Conservation (phyloP, 73 alveolate species). For the Symbiodinium pilosum region DNA sequence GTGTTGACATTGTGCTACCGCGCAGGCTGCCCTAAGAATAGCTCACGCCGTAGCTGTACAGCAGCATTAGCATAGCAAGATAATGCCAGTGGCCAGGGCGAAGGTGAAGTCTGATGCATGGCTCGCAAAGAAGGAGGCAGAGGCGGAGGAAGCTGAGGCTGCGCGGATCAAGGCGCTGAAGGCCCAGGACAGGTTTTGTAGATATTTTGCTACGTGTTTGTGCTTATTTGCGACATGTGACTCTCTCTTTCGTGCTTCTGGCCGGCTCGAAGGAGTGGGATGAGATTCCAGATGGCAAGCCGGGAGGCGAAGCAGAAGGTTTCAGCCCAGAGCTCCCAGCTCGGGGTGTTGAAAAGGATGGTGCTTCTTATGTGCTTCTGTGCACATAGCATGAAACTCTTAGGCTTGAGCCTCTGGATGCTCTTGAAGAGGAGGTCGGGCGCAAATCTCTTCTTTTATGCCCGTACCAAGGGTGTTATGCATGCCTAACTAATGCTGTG, state of each 20-base stretch:
- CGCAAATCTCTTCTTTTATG: neutral
- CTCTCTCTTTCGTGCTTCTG: no score
- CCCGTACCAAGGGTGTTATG: neutral
- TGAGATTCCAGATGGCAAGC: conserved; percentile 57
- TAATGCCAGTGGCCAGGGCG: conserved; percentile 24
- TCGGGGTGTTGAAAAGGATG: neutral
- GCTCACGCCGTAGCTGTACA: neutral
- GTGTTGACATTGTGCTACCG: no score
- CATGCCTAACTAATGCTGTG: neutral
- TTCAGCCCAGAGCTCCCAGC: conserved; percentile 59
- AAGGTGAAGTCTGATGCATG: conserved; percentile 90
- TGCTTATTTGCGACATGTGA: no score
- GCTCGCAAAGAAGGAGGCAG: conserved; percentile 67
- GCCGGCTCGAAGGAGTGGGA: conserved; percentile 67
- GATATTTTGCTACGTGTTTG: no score
- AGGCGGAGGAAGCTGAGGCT: conserved; percentile 89
- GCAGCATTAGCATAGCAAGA: neutral
- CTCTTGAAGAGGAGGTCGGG: conserved; percentile 61
- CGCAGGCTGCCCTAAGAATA: neutral
- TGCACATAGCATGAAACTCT: neutral
- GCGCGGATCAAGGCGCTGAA: conserved; percentile 74
- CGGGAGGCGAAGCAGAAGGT: conserved; percentile 52
- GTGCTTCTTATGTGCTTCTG: no score
- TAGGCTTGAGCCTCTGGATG: conserved; percentile 73
- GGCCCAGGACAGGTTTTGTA: no score